These are phyloP conservation scores for Nidularia sp. DNA, from an alignment of 768 basidiomycete species.

Conservation along the genomic window DNA sequence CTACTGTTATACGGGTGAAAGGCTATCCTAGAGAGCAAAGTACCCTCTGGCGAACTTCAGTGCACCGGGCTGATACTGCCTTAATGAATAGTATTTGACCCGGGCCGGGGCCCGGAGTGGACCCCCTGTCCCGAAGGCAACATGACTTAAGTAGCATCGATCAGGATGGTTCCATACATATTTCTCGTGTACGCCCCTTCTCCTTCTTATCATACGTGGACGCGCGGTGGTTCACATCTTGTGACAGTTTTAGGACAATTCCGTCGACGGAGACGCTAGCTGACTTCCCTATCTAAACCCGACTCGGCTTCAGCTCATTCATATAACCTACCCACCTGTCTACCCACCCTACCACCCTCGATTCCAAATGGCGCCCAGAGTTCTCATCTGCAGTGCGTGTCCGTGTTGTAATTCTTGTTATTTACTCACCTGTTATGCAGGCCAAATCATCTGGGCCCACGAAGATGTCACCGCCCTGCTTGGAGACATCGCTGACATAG, in stretches of 20 bases:
- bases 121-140: too few relatives aligned
- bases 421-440: slow-evolving; percentile 26
- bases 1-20: too few relatives aligned
- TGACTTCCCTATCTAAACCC: too few relatives aligned
- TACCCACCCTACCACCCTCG: slow-evolving; percentile 1
- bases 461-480: slow-evolving; percentile 67
- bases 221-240: neutral
- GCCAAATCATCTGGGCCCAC: slow-evolving; percentile 76
- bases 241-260: neutral
- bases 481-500: slow-evolving; percentile 63
- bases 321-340: neutral
- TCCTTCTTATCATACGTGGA: neutral
- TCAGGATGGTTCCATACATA: too few relatives aligned
- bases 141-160: too few relatives aligned
- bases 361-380: slow-evolving; percentile 14
- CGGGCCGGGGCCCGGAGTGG: too few relatives aligned
- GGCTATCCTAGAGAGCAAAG: slow-evolving; percentile 44
- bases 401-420: neutral
- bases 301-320: too few relatives aligned
- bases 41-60: too few relatives aligned
- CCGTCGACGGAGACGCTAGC: too few relatives aligned
- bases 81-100: too few relatives aligned
- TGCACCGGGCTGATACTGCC: too few relatives aligned
- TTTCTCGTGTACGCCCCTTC: too few relatives aligned
- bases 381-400: slow-evolving; percentile 32